Conservation (phyloP, 306 rosid genomes). For the Inga oerstediana region DNA sequence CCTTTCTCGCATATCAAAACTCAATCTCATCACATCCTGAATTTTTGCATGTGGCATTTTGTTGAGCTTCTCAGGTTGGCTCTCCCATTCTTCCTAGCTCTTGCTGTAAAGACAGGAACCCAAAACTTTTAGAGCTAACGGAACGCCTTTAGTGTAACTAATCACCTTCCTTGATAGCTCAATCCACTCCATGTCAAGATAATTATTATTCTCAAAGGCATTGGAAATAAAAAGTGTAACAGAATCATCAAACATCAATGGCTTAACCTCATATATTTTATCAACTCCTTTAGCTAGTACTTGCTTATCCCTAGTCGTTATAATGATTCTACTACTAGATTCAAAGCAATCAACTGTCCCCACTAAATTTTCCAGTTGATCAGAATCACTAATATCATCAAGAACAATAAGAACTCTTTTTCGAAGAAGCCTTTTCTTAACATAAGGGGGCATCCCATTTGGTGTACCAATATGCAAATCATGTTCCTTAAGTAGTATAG, state of each 20-base stretch:
- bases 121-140: constrained; percentile 37
- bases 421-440: constrained; percentile 25
- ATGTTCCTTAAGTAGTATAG: constrained; percentile 29
- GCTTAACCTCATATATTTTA: constrained; percentile 26
- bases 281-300: constrained; percentile 17
- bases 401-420: constrained; percentile 31
- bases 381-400: constrained; percentile 1
- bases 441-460: constrained; percentile 35
- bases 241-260: constrained; percentile 14
- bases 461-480: constrained; percentile 36
- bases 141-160: constrained; percentile 35
- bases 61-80: constrained; percentile 33
- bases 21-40: constrained; percentile 30
- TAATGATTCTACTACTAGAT: constrained; percentile 38
- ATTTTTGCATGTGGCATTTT: constrained; percentile 23
- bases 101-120: constrained; percentile 34
- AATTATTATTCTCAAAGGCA: constrained; percentile 27
- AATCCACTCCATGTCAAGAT: constrained; percentile 22
- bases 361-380: not conserved
- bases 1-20: constrained; percentile 34
- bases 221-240: constrained; percentile 19
- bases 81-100: constrained; percentile 29
- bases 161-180: constrained; percentile 29
- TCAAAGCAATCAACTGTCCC: constrained; percentile 37
- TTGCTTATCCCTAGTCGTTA: constrained; percentile 40